Conservation (phyloP, 1,139 yeast species). For the Casaregolazyma lundiana region DNA sequence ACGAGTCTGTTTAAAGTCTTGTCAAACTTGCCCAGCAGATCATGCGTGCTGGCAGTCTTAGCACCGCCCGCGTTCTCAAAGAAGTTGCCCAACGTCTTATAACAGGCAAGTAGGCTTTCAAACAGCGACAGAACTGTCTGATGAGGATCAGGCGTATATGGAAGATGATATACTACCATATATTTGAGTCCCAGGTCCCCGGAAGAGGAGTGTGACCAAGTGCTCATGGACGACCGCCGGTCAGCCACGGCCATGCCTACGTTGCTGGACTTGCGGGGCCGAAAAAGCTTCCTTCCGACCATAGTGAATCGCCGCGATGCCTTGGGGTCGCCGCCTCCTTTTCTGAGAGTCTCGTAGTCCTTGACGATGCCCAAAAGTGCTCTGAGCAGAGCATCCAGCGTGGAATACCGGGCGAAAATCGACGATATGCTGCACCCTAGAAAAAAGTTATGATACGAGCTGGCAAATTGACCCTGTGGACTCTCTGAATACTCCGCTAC, state of each 20-base stretch:
- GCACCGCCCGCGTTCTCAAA: conserved; percentile 10
- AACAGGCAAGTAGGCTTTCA: conserved; percentile 27
- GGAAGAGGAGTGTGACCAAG: not conserved
- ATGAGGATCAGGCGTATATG: conserved; percentile 29
- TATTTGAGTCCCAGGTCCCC: conserved; percentile 18
- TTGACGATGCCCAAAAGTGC: conserved; percentile 9
- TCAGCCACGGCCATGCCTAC: not conserved
- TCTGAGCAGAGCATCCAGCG: conserved; percentile 7
- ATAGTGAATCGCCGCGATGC: conserved; percentile 2
- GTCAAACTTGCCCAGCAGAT: conserved; percentile 25
- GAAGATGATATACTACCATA: conserved; percentile 26
- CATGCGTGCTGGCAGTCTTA: conserved; percentile 20
- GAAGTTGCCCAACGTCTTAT: conserved; percentile 21
- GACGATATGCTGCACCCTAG: conserved; percentile 9
- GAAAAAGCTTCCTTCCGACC: conserved; percentile 9
- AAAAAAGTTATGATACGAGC: conserved; percentile 7
- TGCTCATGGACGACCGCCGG: conserved; percentile 4
- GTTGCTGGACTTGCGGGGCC: conserved; percentile 6
- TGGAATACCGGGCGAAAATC: conserved; percentile 5
- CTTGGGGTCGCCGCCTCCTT: conserved; percentile 4
- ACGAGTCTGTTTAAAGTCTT: conserved; percentile 24
- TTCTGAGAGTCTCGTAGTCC: conserved; percentile 10
- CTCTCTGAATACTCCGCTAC: not conserved
- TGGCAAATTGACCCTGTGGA: not conserved
- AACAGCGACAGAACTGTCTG: conserved; percentile 29